phyloP scores from a whole-genome alignment of 495 filamentous ascomycete species.

The Aspergillus cavernicola region DNA sequence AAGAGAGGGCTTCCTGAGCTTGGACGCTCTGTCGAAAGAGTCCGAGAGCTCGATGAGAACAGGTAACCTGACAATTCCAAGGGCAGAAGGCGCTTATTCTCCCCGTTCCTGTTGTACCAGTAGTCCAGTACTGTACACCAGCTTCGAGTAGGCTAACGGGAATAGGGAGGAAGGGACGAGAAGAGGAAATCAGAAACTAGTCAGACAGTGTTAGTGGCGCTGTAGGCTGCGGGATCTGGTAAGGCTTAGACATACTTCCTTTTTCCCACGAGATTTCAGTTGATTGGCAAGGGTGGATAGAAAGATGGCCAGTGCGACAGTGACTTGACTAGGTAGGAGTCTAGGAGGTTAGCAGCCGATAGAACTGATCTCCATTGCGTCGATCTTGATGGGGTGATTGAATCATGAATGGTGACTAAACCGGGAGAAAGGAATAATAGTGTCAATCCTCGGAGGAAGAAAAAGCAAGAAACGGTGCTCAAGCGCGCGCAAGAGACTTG shows the following conservation, averaged over 20 bases:
- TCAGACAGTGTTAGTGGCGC: conserved; percentile 7
- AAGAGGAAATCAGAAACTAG: not conserved
- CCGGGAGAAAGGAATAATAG: conserved; percentile 16
- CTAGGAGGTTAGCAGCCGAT: conserved; percentile 34
- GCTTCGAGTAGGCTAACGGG: not conserved
- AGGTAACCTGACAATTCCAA: not conserved
- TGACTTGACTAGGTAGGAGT: conserved; percentile 8
- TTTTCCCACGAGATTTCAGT: conserved; percentile 1
- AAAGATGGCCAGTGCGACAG: conserved; percentile 37
- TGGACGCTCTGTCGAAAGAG: not conserved
- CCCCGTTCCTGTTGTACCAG: not conserved
- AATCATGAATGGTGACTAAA: conserved; percentile 10
- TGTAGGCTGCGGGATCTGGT: conserved; percentile 22
- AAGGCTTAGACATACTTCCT: conserved; percentile 26
- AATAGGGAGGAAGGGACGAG: not conserved
- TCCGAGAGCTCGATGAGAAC: not conserved
- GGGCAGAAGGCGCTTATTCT: not conserved
- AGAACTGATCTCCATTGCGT: conserved; percentile 42
- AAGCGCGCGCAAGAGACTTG: not conserved
- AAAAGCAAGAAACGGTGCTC: not conserved
- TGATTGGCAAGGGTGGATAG: conserved; percentile 20
- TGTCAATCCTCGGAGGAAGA: conserved; percentile 20
- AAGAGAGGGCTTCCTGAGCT: not conserved
- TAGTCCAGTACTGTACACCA: too few relatives aligned
- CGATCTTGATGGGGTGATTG: conserved; percentile 25